Conservation (phyloP, 2,329 filamentous ascomycete species). For the Penicillium griseofulvum region DNA sequence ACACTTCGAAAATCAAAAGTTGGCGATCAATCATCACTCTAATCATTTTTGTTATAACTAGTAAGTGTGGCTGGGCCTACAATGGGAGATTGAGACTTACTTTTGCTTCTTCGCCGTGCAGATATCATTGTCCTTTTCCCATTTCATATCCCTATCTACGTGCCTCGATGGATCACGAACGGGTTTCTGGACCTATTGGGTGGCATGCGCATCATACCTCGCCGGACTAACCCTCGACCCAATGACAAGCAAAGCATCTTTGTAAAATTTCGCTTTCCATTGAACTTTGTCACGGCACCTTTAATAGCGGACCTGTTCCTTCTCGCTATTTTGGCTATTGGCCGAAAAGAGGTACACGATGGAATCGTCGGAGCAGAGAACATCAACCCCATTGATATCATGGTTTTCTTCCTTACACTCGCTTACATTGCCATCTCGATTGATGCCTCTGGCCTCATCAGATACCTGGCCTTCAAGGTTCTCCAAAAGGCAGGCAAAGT, state of each 20-base stretch:
- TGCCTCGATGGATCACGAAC: conserved; percentile 55
- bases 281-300: conserved; percentile 71
- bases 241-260: conserved; percentile 39
- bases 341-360: conserved; percentile 63
- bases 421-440: conserved; percentile 77
- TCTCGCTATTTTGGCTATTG: conserved; percentile 67
- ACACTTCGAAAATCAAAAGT: conserved; percentile 57
- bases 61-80: conserved; percentile 49
- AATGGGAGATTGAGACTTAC: background rate
- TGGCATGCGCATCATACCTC: conserved; percentile 54
- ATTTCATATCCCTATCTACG: conserved; percentile 61
- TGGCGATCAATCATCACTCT: conserved; percentile 71
- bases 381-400: conserved; percentile 69
- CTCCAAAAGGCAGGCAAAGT: conserved; percentile 64
- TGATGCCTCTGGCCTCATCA: conserved; percentile 70
- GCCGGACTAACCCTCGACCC: conserved; percentile 29
- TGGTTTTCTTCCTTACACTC: conserved; percentile 70
- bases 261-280: conserved; percentile 57
- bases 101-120: conserved; percentile 31
- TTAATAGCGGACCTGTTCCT: conserved; percentile 69
- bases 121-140: conserved; percentile 69
- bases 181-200: conserved; percentile 46
- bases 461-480: conserved; percentile 68
- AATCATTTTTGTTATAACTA: conserved; percentile 66
- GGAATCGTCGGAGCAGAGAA: conserved; percentile 65